Conservation (phyloP, 2,329 filamentous ascomycete species). For the Penicillium frequentans region DNA sequence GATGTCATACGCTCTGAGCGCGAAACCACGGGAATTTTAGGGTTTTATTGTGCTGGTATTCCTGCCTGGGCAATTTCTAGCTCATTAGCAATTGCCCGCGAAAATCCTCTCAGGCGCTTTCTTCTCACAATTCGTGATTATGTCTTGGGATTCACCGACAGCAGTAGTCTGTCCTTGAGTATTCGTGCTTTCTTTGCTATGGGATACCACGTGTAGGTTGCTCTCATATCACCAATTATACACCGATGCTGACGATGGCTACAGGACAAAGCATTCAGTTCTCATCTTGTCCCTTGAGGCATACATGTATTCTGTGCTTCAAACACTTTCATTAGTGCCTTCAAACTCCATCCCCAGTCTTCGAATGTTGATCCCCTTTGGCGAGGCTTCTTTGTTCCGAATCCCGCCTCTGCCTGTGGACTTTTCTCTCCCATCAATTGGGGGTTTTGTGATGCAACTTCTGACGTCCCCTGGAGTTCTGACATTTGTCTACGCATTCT, state of each 20-base stretch:
- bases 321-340: constrained; percentile 43
- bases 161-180: constrained; percentile 26
- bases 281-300: constrained; percentile 42
- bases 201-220: constrained; percentile 31
- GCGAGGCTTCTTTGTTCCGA: constrained; percentile 34
- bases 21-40: constrained; percentile 31
- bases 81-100: constrained; percentile 38
- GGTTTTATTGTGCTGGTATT: constrained; percentile 44
- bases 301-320: constrained; percentile 45
- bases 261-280: constrained; percentile 35
- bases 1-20: constrained; percentile 40
- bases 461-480: constrained; percentile 38
- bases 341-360: constrained; percentile 31
- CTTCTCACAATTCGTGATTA: constrained; percentile 30
- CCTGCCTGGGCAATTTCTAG: constrained; percentile 41
- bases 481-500: constrained; percentile 36
- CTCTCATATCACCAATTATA: neutral
- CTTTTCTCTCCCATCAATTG: constrained; percentile 28
- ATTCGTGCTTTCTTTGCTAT: constrained; percentile 29
- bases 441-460: constrained; percentile 26
- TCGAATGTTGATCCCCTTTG: constrained; percentile 39
- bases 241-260: constrained; percentile 9
- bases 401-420: constrained; percentile 30
- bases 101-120: constrained; percentile 37
- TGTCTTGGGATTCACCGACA: constrained; percentile 22